These are phyloP conservation scores for Rhodotorula taiwanensis DNA, from an alignment of 768 basidiomycete genomes.

Conservation along the genomic window DNA sequence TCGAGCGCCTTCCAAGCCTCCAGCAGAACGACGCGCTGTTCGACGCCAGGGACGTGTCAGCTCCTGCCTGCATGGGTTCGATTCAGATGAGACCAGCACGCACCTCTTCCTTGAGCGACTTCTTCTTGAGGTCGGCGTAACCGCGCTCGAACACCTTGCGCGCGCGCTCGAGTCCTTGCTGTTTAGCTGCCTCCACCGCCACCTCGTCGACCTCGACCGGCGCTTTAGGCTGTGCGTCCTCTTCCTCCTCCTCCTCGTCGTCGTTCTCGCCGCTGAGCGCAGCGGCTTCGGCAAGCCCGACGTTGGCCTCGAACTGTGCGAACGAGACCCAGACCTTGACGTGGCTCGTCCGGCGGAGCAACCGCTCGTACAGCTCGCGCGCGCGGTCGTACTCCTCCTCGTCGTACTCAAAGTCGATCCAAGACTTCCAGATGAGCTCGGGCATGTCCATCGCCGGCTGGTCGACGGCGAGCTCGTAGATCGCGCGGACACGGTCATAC, in stretches of 20 bases:
- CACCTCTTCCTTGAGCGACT: conserved; percentile 82
- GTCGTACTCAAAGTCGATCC: conserved; percentile 91
- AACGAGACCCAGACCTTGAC: conserved; percentile 97
- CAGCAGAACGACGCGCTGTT: conserved; percentile 78
- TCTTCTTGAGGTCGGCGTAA: conserved; percentile 76
- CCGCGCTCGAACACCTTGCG: conserved; percentile 75
- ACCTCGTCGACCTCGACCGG: conserved; percentile 31
- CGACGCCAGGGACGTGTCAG: not conserved
- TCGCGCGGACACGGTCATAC: conserved; percentile 77
- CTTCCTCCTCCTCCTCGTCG: conserved; percentile 65
- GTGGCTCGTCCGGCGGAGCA: conserved; percentile 77
- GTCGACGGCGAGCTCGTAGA: conserved; percentile 83
- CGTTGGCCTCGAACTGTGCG: conserved; percentile 74
- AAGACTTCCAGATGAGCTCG: conserved; percentile 86
- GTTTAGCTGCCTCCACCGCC: conserved; percentile 39
- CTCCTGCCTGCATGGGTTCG: too few species aligned
- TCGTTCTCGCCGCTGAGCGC: conserved; percentile 51
- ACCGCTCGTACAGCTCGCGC: conserved; percentile 78
- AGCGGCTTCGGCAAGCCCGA: conserved; percentile 36
- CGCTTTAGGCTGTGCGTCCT: conserved; percentile 48
- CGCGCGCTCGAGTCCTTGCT: conserved; percentile 50
- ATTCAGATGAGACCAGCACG: conserved; percentile 31
- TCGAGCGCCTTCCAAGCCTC: conserved; percentile 96
- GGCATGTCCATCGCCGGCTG: conserved; percentile 88
- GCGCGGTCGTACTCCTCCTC: conserved; percentile 84